Evolutionary conservation across 805 yeast genomes (phyloP).

Genomic region (Lachancea waltii): DNA sequence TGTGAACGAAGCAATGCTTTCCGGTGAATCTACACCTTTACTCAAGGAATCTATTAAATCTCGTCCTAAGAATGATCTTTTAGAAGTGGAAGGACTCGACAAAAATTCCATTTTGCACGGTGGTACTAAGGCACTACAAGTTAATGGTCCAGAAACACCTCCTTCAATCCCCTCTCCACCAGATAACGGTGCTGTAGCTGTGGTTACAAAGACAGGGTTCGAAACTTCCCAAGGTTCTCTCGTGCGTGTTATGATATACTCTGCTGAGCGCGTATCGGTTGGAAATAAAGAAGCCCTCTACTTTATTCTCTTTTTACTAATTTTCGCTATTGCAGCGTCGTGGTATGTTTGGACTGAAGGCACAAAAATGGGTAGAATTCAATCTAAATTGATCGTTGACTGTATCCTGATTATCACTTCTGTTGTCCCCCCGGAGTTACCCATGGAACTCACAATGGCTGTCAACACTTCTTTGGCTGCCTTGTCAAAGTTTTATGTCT

Average conservation of each 20-base stretch:
- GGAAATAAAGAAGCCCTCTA: slow-evolving; percentile 92
- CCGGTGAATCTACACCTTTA: slow-evolving; percentile 97
- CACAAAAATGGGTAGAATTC: slow-evolving; percentile 89
- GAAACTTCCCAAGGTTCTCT: slow-evolving; percentile 97
- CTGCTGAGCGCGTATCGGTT: slow-evolving; percentile 92
- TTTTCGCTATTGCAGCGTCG: slow-evolving; percentile 91
- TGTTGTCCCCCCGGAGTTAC: slow-evolving; percentile 97
- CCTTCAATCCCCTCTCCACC: slow-evolving; percentile 60
- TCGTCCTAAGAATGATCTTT: slow-evolving; percentile 63
- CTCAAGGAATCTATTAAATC: slow-evolving; percentile 84
- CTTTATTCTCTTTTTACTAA: slow-evolving; percentile 81
- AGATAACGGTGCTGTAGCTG: slow-evolving; percentile 85
- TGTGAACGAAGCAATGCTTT: slow-evolving; percentile 97
- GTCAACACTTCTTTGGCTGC: slow-evolving; percentile 89
- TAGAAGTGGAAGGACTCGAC: slow-evolving; percentile 78
- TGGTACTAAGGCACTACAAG: slow-evolving; percentile 94
- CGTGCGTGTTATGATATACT: slow-evolving; percentile 95
- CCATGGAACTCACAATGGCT: slow-evolving; percentile 98
- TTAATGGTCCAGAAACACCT: slow-evolving; percentile 56
- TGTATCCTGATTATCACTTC: slow-evolving; percentile 94
- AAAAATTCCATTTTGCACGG: slow-evolving; percentile 87
- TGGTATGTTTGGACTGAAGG: slow-evolving; percentile 99
- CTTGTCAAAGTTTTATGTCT: slow-evolving; percentile 77
- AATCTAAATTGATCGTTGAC: slow-evolving; percentile 87
- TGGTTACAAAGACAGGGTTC: slow-evolving; percentile 91